Evolutionary conservation across 2,329 filamentous ascomycete species (phyloP).

Genomic region (Tolypocladium ophioglossoides): DNA sequence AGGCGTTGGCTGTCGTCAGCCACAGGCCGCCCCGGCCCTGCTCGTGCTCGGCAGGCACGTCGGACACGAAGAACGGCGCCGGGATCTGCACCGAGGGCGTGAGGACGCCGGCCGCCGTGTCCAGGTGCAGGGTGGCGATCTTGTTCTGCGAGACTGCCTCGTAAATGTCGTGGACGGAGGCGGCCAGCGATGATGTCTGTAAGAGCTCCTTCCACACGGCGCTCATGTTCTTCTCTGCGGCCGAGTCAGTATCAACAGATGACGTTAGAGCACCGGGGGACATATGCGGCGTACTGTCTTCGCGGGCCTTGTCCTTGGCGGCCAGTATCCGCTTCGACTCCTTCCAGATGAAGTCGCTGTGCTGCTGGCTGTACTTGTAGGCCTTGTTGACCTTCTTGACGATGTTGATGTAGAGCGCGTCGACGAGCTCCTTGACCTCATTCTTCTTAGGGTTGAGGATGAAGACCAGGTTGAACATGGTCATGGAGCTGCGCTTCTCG

Average conservation of each 20-base stretch:
- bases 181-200: conserved; percentile 65
- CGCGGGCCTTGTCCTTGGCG: conserved; percentile 72
- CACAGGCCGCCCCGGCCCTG: conserved; percentile 65
- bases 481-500: conserved; percentile 63
- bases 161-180: conserved; percentile 73
- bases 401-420: conserved; percentile 74
- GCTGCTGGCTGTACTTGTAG: conserved; percentile 84
- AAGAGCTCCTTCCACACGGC: conserved; percentile 61
- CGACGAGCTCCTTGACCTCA: conserved; percentile 64
- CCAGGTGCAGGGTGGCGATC: conserved; percentile 75
- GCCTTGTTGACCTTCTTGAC: conserved; percentile 89
- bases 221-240: conserved; percentile 46
- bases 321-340: conserved; percentile 76
- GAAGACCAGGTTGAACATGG: conserved; percentile 97
- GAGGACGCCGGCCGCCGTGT: conserved; percentile 46
- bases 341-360: conserved; percentile 82
- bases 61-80: conserved; percentile 57
- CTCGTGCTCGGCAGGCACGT: conserved; percentile 59
- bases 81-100: conserved; percentile 56
- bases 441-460: conserved; percentile 71
- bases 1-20: conserved; percentile 77
- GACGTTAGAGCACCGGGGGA: not conserved
- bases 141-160: conserved; percentile 71
- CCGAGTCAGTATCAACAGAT: not conserved
- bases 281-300: conserved; percentile 39